These are phyloP conservation scores for Candida ovalis DNA, from an alignment of 805 yeast genomes.

Conservation along the genomic window DNA sequence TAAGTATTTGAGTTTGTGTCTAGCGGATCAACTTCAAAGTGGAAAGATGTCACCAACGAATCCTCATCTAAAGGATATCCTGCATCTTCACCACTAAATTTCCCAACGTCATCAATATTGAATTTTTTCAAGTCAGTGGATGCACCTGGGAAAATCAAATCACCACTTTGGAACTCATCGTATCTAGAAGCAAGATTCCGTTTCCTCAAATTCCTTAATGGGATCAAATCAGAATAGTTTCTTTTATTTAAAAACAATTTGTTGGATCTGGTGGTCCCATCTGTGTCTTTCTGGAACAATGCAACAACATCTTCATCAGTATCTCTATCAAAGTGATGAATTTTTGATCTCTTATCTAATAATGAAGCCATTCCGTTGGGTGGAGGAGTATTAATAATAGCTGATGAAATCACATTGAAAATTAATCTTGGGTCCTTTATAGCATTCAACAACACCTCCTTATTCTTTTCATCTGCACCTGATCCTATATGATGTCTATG, in stretches of 20 bases:
- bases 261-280: slow-evolving; percentile 45
- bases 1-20: slow-evolving; percentile 49
- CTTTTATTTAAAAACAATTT: slow-evolving; percentile 55
- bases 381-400: slow-evolving; percentile 90
- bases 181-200: slow-evolving; percentile 9
- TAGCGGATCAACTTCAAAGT: slow-evolving; percentile 61
- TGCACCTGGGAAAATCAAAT: slow-evolving; percentile 42
- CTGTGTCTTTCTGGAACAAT: slow-evolving; percentile 57
- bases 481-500: slow-evolving; percentile 40
- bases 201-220: slow-evolving; percentile 36
- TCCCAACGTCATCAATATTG: slow-evolving; percentile 3
- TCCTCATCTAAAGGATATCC: slow-evolving; percentile 54
- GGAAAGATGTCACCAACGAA: slow-evolving; percentile 65
- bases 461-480: slow-evolving; percentile 35
- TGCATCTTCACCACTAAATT: slow-evolving; percentile 19
- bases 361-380: slow-evolving; percentile 80
- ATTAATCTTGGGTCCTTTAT: slow-evolving; percentile 72
- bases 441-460: slow-evolving; percentile 43
- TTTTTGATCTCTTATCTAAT: slow-evolving; percentile 60
- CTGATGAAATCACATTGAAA: slow-evolving; percentile 83
- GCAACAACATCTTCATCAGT: slow-evolving; percentile 84
- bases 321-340: slow-evolving; percentile 60
- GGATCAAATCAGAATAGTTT: slow-evolving; percentile 69
- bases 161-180: slow-evolving; percentile 17
- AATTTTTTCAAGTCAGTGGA: slow-evolving; percentile 18